Base-by-base conservation (phyloP, 495 filamentous ascomycete species). In the Articulospora tetracladia region DNA sequence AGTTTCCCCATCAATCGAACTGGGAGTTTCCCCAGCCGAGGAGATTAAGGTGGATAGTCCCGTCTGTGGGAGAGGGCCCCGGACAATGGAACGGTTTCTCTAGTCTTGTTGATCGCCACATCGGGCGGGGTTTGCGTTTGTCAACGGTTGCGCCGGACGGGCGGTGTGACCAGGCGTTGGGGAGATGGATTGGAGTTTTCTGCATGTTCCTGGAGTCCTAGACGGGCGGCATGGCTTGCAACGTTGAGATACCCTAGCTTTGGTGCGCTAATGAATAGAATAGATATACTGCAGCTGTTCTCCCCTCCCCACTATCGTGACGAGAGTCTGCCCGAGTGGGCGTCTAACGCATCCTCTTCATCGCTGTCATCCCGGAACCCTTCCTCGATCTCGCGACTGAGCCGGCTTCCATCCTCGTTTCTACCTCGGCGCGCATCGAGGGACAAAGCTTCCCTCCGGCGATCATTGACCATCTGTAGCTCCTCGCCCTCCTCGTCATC, bases 361-460 rank as follows among this genome's bases (percentile, higher is more conserved):
- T 89, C 86, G 69, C 90, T 92, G 68, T 91, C 88, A 74, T 92
- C 88, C 76, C 83, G 85, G 68, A 95, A 95, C 0, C 89, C 91
- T 59, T 90, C 83, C 71, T 94, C 91, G 56, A 95, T 58, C 60
- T 96, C 92, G 69, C 91, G 80, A 75, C 90, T 92, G 52, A 95
- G 67, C 62, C 92, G 79, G 59, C 83, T 74, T 55, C 81, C 76
- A 22, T 70, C 61, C 28, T 77, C 77, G 27, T 66, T 57, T 46
- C 50, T 24, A 1, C 57, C 63, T 52, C 68, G 63, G 64, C 57
- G 62, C 63, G 41, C 60, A 67, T 64, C 70, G 48, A 26, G 61
- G 64, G 71, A 77, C 58, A 68, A 77, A 66, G 73, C 79, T 60
- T 72, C 73, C 60, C 61, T 80, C 73, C 66, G 81, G 57, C 48